These are phyloP conservation scores for Dactylellina cionopaga DNA, from an alignment of 2,329 filamentous ascomycete species.

Conservation along the genomic window DNA sequence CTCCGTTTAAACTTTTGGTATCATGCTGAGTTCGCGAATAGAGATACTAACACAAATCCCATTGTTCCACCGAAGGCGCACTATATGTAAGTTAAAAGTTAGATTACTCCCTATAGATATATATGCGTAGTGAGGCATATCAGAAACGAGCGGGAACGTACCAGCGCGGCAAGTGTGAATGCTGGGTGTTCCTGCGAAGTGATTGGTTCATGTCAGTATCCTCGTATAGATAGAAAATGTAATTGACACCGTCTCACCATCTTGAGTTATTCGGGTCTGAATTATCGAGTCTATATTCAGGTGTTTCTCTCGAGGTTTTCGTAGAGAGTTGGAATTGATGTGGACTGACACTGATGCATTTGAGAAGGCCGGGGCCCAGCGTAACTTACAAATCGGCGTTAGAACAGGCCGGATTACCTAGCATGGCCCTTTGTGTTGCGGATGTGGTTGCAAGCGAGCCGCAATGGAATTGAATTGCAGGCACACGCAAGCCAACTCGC, in stretches of 20 bases:
- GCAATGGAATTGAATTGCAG: background rate
- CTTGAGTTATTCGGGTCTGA: background rate
- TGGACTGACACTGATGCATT: slow-evolving; percentile 1
- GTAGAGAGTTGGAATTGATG: background rate
- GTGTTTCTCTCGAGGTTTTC: background rate
- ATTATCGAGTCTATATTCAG: background rate
- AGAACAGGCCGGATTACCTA: slow-evolving; percentile 41
- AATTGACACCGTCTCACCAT: slow-evolving; percentile 26
- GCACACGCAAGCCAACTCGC: slow-evolving; percentile 38
- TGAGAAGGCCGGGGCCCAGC: background rate
- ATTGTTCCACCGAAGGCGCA: slow-evolving; percentile 88
- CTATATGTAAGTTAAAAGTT: slow-evolving; percentile 9
- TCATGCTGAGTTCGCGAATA: background rate
- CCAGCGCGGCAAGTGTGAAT: slow-evolving; percentile 47
- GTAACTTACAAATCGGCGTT: slow-evolving; percentile 29
- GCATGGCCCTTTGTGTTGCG: slow-evolving; percentile 31
- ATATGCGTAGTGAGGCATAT: background rate
- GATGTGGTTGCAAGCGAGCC: slow-evolving; percentile 32
- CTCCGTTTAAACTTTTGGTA: background rate
- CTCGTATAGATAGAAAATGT: background rate
- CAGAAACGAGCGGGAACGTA: slow-evolving; percentile 6
- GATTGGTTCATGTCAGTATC: slow-evolving; percentile 2
- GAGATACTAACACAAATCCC: slow-evolving; percentile 70
- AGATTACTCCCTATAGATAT: too few species aligned
- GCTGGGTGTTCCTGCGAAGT: slow-evolving; percentile 41